Evolutionary conservation across 106 monocot species (phyloP).

Genomic region (Ottelia alismoides): DNA sequence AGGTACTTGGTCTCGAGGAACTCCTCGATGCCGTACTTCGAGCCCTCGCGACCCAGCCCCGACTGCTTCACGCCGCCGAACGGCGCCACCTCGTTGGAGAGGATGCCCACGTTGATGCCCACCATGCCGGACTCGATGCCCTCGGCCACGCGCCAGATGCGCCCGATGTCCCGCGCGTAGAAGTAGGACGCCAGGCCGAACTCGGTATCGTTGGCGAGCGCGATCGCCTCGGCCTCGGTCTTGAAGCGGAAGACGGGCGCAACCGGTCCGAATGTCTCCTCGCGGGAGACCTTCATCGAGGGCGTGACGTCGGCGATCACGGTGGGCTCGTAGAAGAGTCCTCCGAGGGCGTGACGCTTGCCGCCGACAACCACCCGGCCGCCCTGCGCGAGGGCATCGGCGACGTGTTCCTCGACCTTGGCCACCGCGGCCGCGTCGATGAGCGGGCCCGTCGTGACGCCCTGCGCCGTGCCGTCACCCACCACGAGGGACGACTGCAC

Average conservation of each 20-base stretch:
- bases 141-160: too few relatives aligned
- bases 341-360: background rate
- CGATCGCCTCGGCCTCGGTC: background rate
- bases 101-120: too few relatives aligned
- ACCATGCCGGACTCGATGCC: too few relatives aligned
- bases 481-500: too few relatives aligned
- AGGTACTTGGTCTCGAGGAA: slow-evolving; percentile 75
- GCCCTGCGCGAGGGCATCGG: background rate
- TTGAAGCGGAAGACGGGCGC: background rate
- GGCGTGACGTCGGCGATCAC: background rate
- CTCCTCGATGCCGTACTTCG: slow-evolving; percentile 96
- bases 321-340: background rate
- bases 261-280: background rate
- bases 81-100: slow-evolving; percentile 99
- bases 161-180: too few relatives aligned
- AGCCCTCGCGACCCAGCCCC: slow-evolving; percentile 95
- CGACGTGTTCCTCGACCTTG: background rate
- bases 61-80: slow-evolving; percentile 97
- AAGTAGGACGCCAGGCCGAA: background rate
- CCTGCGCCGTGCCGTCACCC: background rate
- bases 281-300: background rate
- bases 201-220: background rate
- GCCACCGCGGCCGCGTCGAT: background rate
- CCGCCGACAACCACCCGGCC: background rate
- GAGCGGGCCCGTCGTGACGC: background rate